phyloP scores from a whole-genome alignment of 1,284 basidiomycete genomes.

The Phellinidium pouzarii region DNA sequence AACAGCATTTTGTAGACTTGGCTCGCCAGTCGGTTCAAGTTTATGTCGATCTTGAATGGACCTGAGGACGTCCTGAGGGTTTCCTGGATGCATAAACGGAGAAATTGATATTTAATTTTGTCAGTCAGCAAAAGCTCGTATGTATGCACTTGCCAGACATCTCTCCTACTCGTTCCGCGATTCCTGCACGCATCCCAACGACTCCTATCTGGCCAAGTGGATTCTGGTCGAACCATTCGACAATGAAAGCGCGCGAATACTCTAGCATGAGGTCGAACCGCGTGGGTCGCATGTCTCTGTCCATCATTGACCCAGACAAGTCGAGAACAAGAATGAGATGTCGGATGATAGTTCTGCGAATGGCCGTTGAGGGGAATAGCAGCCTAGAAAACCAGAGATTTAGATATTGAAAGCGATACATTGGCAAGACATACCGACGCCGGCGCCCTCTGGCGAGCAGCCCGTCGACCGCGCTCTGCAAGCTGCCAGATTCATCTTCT shows the following conservation, averaged over 20 bases:
- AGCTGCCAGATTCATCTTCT: constrained; percentile 90
- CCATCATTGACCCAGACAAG: constrained; percentile 87
- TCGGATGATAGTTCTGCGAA: constrained; percentile 93
- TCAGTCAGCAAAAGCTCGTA: neutral
- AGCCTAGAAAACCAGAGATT: constrained; percentile 37
- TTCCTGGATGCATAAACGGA: constrained; percentile 48
- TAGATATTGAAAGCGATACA: neutral
- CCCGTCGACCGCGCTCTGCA: constrained; percentile 86
- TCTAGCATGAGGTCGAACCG: constrained; percentile 86
- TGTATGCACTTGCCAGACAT: constrained; percentile 66
- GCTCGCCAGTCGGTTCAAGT: constrained; percentile 87
- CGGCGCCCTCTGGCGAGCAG: constrained; percentile 82
- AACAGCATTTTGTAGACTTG: constrained; percentile 92
- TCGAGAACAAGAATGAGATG: constrained; percentile 91
- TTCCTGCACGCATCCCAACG: constrained; percentile 84
- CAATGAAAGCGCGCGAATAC: constrained; percentile 85
- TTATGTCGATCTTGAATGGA: constrained; percentile 82
- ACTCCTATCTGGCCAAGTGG: constrained; percentile 95
- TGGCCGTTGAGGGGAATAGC: constrained; percentile 77
- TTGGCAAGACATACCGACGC: constrained; percentile 51
- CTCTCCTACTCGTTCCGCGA: constrained; percentile 82
- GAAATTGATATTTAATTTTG: neutral
- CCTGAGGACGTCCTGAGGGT: constrained; percentile 89
- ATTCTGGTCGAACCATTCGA: constrained; percentile 99
- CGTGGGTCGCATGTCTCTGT: constrained; percentile 92